These are phyloP conservation scores for Paramarasmius palmivorus DNA, from an alignment of 1,284 basidiomycete genomes.

Conservation along the genomic window DNA sequence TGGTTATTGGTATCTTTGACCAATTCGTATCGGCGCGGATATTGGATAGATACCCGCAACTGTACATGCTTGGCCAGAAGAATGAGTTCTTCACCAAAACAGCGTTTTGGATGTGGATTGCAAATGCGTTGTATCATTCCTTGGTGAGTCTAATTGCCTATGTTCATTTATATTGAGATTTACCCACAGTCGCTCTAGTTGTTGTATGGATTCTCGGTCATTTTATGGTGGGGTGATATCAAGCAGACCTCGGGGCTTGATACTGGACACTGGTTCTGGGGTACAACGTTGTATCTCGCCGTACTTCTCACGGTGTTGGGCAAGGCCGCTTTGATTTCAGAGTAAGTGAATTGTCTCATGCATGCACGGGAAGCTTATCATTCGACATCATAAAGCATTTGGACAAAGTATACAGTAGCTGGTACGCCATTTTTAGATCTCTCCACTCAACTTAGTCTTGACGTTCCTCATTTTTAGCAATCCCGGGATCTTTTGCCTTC, in stretches of 20 bases:
- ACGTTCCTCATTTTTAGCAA: conserved; percentile 54
- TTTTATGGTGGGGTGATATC: conserved; percentile 91
- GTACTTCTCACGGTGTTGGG: conserved; percentile 95
- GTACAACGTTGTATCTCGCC: conserved; percentile 90
- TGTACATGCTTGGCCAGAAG: conserved; percentile 90
- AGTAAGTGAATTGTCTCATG: conserved; percentile 57
- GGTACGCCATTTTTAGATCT: conserved; percentile 41
- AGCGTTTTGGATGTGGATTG: conserved; percentile 95
- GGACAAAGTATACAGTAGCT: conserved; percentile 98
- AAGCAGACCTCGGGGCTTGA: conserved; percentile 81
- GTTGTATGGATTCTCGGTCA: conserved; percentile 85
- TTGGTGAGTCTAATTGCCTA: conserved; percentile 55
- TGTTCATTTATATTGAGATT: conserved; percentile 4
- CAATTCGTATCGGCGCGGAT: conserved; percentile 98
- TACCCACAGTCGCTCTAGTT: conserved; percentile 37
- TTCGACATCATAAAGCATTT: conserved; percentile 61
- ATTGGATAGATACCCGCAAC: conserved; percentile 95
- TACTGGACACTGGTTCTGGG: conserved; percentile 98
- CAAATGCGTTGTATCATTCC: conserved; percentile 93
- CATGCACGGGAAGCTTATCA: conserved; percentile 1
- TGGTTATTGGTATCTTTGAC: conserved; percentile 97
- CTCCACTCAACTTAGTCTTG: not conserved
- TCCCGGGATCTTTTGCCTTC: conserved; percentile 95
- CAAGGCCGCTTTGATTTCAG: conserved; percentile 96
- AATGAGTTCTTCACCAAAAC: conserved; percentile 92